Evolutionary conservation across 192 early-diverging fungal genomes (phyloP), one percentile per base, ranked within the genome.

Genomic region (Coemansia sp.): DNA sequence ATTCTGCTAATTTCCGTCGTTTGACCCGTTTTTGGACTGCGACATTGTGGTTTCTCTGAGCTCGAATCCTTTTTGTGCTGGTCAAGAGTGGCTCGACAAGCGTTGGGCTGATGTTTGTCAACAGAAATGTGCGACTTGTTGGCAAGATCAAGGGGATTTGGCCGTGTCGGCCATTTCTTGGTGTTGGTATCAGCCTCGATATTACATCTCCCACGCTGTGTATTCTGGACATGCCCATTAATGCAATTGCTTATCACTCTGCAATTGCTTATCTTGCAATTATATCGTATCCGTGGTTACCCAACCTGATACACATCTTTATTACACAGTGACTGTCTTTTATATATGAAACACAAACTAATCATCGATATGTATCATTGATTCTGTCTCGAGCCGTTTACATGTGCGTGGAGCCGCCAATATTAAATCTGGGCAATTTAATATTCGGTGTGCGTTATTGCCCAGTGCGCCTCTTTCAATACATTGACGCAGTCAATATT

Each of bases 381-480:
- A 52, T 23, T 52, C 50, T 32, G 29, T 5, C 23, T 10, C 19
- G 17, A 52, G 50, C 22, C 50, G 12, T 43, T 43, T 43, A 21
- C 21, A 38, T 5, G 5, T 2, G 37, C 37, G 41, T 43, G 14
- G 17, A 52, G 21, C 50, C 50, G 19, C 17, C 17, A 49, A 49
- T 52, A 15, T 43, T 9, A n/a, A 43, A 43, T 43, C 12, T n/a
- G n/a, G n/a, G n/a, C n/a, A 15, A 56, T 56, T 56, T 56, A 32
- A 56, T 56, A 37, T 56, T 37, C 55, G 14, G 35, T 32, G 37
- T 6, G 17, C 17, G 19, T 14, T 54, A 38, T 32, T 56, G n/a
- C 24, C 21, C 35, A 37, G 55, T 56, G 32, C 55, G 55, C 55
- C 55, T 56, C 55, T 52, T 52, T 24, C 50, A 52, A 52, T 52